These are phyloP conservation scores for Trichoderma sp. DNA, from an alignment of 2,329 filamentous ascomycete genomes.

Conservation along the genomic window DNA sequence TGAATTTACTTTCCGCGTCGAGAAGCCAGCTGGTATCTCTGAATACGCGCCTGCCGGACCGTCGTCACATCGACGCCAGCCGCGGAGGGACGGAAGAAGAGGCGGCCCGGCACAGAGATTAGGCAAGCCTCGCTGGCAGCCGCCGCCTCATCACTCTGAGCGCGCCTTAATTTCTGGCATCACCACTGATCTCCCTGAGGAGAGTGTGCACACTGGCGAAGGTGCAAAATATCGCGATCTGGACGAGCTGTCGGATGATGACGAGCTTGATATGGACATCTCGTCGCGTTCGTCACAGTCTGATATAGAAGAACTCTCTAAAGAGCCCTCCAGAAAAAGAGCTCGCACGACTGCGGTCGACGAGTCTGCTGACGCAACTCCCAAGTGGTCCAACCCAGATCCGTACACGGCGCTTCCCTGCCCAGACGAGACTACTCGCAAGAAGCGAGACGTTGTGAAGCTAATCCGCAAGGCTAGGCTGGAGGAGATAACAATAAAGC, in stretches of 20 bases:
- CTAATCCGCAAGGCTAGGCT: conserved; percentile 86
- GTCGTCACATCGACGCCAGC: conserved; percentile 23
- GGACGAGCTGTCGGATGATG: conserved; percentile 60
- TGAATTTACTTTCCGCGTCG: conserved; percentile 56
- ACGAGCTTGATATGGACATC: conserved; percentile 63
- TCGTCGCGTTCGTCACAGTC: conserved; percentile 38
- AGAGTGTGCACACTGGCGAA: conserved; percentile 45
- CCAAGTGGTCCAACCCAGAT: conserved; percentile 95
- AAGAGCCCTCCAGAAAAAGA: conserved; percentile 41
- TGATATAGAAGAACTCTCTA: conserved; percentile 40
- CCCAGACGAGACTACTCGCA: conserved; percentile 66
- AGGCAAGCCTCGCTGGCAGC: conserved; percentile 35
- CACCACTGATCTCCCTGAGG: conserved; percentile 41
- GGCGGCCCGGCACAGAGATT: conserved; percentile 26
- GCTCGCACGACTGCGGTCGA: conserved; percentile 29
- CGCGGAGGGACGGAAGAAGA: conserved; percentile 29
- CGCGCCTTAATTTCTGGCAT: conserved; percentile 48
- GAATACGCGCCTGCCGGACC: conserved; percentile 29
- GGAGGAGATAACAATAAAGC: conserved; percentile 47
- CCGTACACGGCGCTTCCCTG: conserved; percentile 87
- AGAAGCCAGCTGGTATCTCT: conserved; percentile 49
- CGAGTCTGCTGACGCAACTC: conserved; percentile 45
- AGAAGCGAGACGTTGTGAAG: conserved; percentile 84
- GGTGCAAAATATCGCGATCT: conserved; percentile 52
- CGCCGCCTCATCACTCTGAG: conserved; percentile 44